Evolutionary conservation across 2,329 filamentous ascomycete genomes (phyloP), one percentile per base, ranked within the genome.

Genomic region (Ophiosphaerella herpotricha): DNA sequence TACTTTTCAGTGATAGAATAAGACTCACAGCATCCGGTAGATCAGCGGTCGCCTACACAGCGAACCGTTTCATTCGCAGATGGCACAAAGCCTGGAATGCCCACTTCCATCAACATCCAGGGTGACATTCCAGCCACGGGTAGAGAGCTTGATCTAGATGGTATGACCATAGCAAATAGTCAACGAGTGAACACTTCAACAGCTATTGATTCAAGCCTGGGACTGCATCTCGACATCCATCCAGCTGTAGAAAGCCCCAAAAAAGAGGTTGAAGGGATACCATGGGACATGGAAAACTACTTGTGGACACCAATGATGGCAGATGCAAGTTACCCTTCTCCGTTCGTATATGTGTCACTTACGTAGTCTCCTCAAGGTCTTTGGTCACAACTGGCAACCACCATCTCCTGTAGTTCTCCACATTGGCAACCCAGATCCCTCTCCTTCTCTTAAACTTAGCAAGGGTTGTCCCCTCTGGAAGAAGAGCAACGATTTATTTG

Each of bases 371-470:
- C 41, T 11, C 36, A 47, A 73, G 55, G 58, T 71, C 29, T 70
- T 70, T 31, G 68, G 70, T 4, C 59, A 62, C 11, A 45, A 54
- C 32, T 71, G 63, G 63, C 58, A 57, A 6, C 63, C 54, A 43
- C 68, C 68, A 1, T 66, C 63, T 2, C 68, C 68, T 2, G 58
- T 67, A 1, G 48, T 70, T 33, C 57, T 71, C 4, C 63, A 72
- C 45, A 59, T 72, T 11, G 63, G 58, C 38, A 56, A 62, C 7
- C 60, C 64, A 7, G 50, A 48, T 6, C 13, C 48, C 4, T 8
- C 44, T 1, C 13, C 39, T 2, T 26, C 54, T 24, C 40, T 33
- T 32, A 36, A 49, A 5, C 31, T 55, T 3, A 57, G 36, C 21
- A 46, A 54, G 7, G 32, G 58, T 5, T 70, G 66, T 39, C 65